Base-by-base conservation (phyloP, 306 rosid species). In the Vigna radiata region DNA sequence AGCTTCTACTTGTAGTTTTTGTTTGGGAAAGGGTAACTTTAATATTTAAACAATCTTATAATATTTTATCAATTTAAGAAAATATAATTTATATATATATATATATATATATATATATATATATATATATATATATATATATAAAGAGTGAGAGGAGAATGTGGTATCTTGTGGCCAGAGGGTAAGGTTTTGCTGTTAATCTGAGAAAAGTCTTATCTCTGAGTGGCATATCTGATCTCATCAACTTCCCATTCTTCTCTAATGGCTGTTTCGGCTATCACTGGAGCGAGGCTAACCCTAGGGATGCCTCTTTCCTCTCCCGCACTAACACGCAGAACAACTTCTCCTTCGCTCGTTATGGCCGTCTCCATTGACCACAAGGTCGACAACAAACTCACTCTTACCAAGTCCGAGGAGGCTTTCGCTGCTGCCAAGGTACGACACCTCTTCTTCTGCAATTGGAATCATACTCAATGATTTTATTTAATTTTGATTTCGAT, bases 341-440 rank as follows among this genome's bases (percentile, higher is more conserved):
- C 10, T 11, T 58, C 79, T 47, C 86, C 29, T 69, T 65, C 73
- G 5, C 53, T 90, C 47, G 83, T 68, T 76, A 88, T 92, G 99
- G 86, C 99, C 3, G 89, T 89, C 6, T 89, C 99, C 7, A 81
- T 85, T 58, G 96, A 95, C 69, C 81, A 80, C 79, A 88, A 89
- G 84, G 64, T 83, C 61, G 82, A 77, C 81, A 91, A 84, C 84
- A 91, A 82, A 29, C 93, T 87, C 86, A 85, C 77, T 43, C 93
- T 92, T n/a, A 70, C 83, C 19, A 95, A 95, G 52, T 95, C 99
- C 4, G 89, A 92, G 77, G 91, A 91, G 81, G 98, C 97, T 68
- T 92, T 95, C 87, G 79, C 90, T 69, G 93, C 90, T 6, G 98
- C 99, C 70, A 89, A 92, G 93, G 98, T 90, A 71, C 47, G 25